Evolutionary conservation across 257 asterid genomes (phyloP).

Genomic region (Salvia splendens): DNA sequence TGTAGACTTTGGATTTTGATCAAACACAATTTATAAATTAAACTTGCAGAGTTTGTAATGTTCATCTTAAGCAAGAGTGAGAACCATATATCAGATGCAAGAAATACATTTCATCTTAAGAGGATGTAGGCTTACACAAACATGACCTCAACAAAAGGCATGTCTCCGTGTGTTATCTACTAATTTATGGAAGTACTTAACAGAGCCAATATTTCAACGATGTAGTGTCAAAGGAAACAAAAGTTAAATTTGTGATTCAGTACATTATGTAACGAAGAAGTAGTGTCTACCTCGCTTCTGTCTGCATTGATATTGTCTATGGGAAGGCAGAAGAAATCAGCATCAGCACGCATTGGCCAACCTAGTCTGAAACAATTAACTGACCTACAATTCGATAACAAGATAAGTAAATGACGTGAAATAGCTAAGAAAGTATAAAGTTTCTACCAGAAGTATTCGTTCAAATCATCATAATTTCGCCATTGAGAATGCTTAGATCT

Average conservation of each 20-base stretch:
- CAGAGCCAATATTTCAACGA: conserved; percentile 8
- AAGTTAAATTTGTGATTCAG: conserved; percentile 18
- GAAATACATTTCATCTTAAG: conserved; percentile 9
- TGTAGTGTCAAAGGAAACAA: conserved; percentile 9
- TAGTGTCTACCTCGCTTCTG: conserved; percentile 51
- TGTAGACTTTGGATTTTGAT: background rate
- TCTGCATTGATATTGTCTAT: conserved; percentile 43
- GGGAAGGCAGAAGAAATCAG: conserved; percentile 85
- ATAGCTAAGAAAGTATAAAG: conserved; percentile 18
- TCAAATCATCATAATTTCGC: conserved; percentile 96
- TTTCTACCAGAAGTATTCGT: conserved; percentile 85
- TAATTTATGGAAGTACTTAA: background rate
- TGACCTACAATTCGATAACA: conserved; percentile 65
- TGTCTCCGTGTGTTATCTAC: background rate
- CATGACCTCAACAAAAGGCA: background rate
- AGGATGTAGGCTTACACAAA: conserved; percentile 6
- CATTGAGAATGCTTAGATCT: conserved; percentile 80
- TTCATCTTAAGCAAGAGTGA: background rate
- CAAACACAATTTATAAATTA: background rate
- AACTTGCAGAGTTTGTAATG: conserved; percentile 2
- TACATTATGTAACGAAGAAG: conserved; percentile 8
- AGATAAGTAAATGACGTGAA: conserved; percentile 27
- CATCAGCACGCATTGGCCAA: conserved; percentile 99
- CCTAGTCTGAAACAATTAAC: conserved; percentile 81
- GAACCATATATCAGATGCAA: conserved; percentile 9